phyloP scores from a whole-genome alignment of 2,329 filamentous ascomycete species.

The Didymella sp. region DNA sequence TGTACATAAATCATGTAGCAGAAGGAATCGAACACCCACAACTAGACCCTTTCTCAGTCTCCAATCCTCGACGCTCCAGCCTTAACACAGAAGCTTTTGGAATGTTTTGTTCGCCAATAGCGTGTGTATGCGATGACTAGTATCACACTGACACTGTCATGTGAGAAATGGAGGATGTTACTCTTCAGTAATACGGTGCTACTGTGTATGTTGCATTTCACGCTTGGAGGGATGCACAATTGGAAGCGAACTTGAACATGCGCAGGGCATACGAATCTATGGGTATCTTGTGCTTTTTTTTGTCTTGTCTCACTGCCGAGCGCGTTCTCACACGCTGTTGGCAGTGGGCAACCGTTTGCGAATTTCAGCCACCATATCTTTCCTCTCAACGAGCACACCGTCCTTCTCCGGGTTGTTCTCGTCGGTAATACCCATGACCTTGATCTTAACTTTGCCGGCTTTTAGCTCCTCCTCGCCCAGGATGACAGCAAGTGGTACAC shows the following conservation, averaged over 20 bases:
- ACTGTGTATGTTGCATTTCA: not conserved
- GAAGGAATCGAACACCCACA: slow-evolving; percentile 17
- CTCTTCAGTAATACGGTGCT: not conserved
- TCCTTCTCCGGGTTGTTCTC: slow-evolving; percentile 91
- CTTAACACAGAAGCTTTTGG: too few relatives aligned
- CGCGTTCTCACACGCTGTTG: slow-evolving; percentile 6
- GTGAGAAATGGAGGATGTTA: not conserved
- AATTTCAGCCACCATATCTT: slow-evolving; percentile 69
- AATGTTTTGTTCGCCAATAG: too few relatives aligned
- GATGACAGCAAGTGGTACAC: slow-evolving; percentile 85
- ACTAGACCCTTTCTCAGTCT: not conserved
- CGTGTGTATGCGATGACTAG: too few relatives aligned
- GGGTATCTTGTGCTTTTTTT: slow-evolving; percentile 27
- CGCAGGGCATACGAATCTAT: slow-evolving; percentile 20
- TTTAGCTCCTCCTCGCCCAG: slow-evolving; percentile 89
- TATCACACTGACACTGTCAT: not conserved
- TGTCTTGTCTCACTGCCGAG: not conserved
- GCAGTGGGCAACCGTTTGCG: slow-evolving; percentile 56
- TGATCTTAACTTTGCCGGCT: slow-evolving; percentile 83
- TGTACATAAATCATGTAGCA: slow-evolving; percentile 30
- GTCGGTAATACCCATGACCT: slow-evolving; percentile 75
- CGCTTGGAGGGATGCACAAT: not conserved
- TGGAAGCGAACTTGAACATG: not conserved
- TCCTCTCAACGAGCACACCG: slow-evolving; percentile 74
- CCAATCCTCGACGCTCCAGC: too few relatives aligned